These are phyloP conservation scores for Cruciata laevipes DNA, from an alignment of 257 asterid genomes.

Conservation along the genomic window DNA sequence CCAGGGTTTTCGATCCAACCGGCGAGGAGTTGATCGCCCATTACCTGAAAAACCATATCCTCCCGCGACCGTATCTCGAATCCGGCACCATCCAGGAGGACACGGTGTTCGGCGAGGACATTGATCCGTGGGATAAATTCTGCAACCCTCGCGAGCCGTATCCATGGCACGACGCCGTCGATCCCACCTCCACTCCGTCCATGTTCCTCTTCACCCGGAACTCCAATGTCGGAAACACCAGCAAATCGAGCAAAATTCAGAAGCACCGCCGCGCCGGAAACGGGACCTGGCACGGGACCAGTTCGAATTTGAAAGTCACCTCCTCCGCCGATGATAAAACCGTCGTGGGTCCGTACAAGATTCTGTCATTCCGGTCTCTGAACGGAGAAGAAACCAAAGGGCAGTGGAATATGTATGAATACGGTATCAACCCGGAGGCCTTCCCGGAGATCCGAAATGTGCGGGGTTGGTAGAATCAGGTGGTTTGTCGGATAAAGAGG, in stretches of 20 bases:
- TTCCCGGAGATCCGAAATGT: background rate
- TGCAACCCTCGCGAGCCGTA: no score
- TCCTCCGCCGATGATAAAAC: no score
- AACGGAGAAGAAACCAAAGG: background rate
- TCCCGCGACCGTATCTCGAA: background rate
- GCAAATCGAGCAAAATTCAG: background rate
- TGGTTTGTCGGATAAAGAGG: background rate
- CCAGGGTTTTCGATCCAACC: background rate
- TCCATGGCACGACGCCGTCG: background rate
- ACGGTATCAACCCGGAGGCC: background rate
- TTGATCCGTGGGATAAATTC: background rate
- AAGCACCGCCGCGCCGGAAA: background rate
- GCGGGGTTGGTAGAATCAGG: background rate
- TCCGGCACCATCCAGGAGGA: background rate
- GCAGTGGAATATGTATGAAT: background rate
- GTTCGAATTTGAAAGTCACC: no score
- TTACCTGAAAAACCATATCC: background rate
- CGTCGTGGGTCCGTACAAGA: background rate
- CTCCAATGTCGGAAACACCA: background rate
- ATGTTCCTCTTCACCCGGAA: background rate
- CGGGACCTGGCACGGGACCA: background rate
- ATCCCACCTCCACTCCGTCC: background rate
- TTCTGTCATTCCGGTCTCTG: background rate
- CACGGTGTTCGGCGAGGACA: background rate
- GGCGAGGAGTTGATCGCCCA: background rate